Evolutionary conservation across 495 filamentous ascomycete genomes (phyloP).

Genomic region (Tuber magnatum): DNA sequence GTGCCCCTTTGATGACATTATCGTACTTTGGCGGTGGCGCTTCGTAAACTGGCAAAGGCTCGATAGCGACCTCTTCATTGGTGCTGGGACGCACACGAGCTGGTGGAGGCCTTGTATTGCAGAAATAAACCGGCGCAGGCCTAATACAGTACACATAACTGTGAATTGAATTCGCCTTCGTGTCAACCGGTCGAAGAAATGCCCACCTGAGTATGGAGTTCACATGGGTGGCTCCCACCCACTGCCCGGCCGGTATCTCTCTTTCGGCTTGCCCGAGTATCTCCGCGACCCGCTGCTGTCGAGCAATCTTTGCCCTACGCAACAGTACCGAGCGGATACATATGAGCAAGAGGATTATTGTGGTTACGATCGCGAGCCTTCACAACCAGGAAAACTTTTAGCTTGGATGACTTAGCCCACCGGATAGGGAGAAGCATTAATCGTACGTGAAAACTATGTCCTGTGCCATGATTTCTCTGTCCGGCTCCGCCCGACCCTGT

Average conservation of each 20-base stretch:
- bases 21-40: constrained; percentile 34
- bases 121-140: constrained; percentile 12
- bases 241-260: neutral
- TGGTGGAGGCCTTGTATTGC: constrained; percentile 13
- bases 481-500: neutral
- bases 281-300: neutral
- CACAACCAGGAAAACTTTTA: neutral
- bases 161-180: constrained; percentile 3
- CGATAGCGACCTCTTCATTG: constrained; percentile 12
- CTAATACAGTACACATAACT: neutral
- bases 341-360: constrained; percentile 23
- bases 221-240: neutral
- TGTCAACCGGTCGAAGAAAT: neutral
- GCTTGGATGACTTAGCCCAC: neutral
- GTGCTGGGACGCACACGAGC: neutral
- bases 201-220: neutral
- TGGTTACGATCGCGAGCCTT: constrained; percentile 27
- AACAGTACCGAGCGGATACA: constrained; percentile 29
- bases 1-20: constrained; percentile 15
- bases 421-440: neutral
- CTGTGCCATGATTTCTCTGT: constrained; percentile 10
- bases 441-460: constrained; percentile 27
- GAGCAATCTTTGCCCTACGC: constrained; percentile 19
- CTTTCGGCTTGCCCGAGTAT: neutral
- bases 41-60: constrained; percentile 32